These are phyloP conservation scores for Exidia glandulosa DNA, from an alignment of 768 basidiomycete genomes.

Conservation along the genomic window DNA sequence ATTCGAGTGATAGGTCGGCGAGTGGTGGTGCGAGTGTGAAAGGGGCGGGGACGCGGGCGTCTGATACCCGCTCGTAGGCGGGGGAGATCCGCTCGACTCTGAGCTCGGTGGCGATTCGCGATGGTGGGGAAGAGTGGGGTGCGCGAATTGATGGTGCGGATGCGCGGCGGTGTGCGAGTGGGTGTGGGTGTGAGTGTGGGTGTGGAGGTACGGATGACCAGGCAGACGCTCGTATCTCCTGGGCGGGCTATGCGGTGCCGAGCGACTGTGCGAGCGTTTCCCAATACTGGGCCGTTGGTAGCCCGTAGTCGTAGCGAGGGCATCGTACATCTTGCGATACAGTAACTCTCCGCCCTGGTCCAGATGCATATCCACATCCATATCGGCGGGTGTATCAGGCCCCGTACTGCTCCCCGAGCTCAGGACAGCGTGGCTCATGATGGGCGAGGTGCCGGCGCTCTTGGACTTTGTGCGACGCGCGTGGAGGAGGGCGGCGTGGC, in stretches of 20 bases:
- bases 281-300: background rate
- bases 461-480: constrained; percentile 20
- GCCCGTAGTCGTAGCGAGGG: background rate
- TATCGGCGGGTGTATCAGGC: background rate
- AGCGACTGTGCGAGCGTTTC: constrained; percentile 1
- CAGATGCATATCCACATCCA: background rate
- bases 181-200: background rate
- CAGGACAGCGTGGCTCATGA: background rate
- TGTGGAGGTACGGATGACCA: background rate
- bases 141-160: background rate
- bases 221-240: background rate
- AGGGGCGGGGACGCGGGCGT: background rate
- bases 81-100: background rate
- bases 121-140: background rate
- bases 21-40: background rate
- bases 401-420: constrained; percentile 11
- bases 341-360: background rate
- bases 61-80: background rate
- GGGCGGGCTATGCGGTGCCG: background rate
- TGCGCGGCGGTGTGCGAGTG: background rate
- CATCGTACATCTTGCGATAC: background rate
- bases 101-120: background rate
- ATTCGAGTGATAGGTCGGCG: background rate
- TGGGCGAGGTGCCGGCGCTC: constrained; percentile 9
- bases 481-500: constrained; percentile 50